Evolutionary conservation across 2,329 filamentous ascomycete species (phyloP), one percentile per base, ranked within the genome.

Genomic region (Corinectria fuckeliana): DNA sequence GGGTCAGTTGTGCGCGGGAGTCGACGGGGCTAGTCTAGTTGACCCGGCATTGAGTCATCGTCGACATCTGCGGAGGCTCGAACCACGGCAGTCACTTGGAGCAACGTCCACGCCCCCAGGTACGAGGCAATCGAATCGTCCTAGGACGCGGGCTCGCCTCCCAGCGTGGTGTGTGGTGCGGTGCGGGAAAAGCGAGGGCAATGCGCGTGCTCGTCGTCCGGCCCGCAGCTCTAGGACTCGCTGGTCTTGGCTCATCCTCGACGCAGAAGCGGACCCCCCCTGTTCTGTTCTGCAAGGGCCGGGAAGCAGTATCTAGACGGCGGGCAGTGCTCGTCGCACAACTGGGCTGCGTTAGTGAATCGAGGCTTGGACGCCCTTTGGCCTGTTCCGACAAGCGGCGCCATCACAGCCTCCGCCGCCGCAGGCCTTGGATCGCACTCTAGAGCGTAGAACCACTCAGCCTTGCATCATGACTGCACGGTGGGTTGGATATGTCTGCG

Each of bases 21-120:
- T 28, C 32, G 28, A 52, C 44, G 36, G 28, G 39, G n/a, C n/a
- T n/a, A n/a, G n/a, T n/a, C 44, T 50, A 23, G 21, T 59, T 39
- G 41, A 53, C 55, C 60, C 67, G 65, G 67, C 67, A 68, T 69
- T 70, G 67, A 69, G 42, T 69, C 67, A 69, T 67, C 58, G 34
- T 50, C 52, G 30, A 21, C 28, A 34, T 55, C 50, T 56, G 56
- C 59, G 58, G 57, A 57, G 56, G 49, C 49, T 50, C 13, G 26
- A 45, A 36, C 25, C 36, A 38, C 48, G 60, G 41, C 39, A n/a
- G n/a, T n/a, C n/a, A n/a, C n/a, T n/a, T n/a, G n/a, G 47, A 36
- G 26, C 30, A 55, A 45, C 50, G 49, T 26, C 28, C 28, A 42
- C 42, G 44, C 59, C 56, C 39, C 61, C 56, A 23, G 50, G 45